Percentiles rank a stretch among this genome's conserved stretches.
These are phyloP conservation scores for Zelopaecilomyces penicillatus DNA, from an alignment of 2,329 filamentous ascomycete genomes.

Conservation along the genomic window DNA sequence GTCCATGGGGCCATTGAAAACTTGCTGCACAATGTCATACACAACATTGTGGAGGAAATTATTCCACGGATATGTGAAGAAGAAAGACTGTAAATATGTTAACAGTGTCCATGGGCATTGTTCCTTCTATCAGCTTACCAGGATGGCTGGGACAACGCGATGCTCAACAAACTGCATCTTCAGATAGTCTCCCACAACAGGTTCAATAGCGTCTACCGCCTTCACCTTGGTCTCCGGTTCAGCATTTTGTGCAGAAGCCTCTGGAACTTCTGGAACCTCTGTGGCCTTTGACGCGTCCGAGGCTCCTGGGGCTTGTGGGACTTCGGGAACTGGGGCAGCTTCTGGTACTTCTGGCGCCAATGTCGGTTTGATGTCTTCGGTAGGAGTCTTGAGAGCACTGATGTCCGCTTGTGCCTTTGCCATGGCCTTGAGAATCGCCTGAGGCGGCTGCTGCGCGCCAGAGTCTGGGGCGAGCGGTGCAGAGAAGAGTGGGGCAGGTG, in stretches of 20 bases:
- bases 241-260: slow-evolving; percentile 5
- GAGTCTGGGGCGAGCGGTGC: slow-evolving; percentile 21
- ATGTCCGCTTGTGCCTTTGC: background rate
- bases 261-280: background rate
- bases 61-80: slow-evolving; percentile 98
- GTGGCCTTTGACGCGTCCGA: background rate
- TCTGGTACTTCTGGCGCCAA: background rate
- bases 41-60: slow-evolving; percentile 99
- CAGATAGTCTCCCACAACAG: slow-evolving; percentile 87
- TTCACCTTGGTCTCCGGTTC: slow-evolving; percentile 12
- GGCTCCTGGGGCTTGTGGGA: background rate
- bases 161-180: slow-evolving; percentile 97
- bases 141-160: slow-evolving; percentile 86
- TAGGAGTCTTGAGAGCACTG: slow-evolving; percentile 1
- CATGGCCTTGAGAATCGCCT: slow-evolving; percentile 1
- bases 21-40: slow-evolving; percentile 97
- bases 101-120: background rate
- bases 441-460: slow-evolving; percentile 16
- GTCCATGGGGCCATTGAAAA: slow-evolving; percentile 98
- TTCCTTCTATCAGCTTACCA: slow-evolving; percentile 51
- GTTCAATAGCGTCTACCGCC: slow-evolving; percentile 29
- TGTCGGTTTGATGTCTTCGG: slow-evolving; percentile 3
- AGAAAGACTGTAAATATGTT: slow-evolving; percentile 62
- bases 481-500: slow-evolving; percentile 53
- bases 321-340: background rate